Base-by-base conservation (phyloP, 2,329 filamentous ascomycete genomes). In the Penicillium sp. region DNA sequence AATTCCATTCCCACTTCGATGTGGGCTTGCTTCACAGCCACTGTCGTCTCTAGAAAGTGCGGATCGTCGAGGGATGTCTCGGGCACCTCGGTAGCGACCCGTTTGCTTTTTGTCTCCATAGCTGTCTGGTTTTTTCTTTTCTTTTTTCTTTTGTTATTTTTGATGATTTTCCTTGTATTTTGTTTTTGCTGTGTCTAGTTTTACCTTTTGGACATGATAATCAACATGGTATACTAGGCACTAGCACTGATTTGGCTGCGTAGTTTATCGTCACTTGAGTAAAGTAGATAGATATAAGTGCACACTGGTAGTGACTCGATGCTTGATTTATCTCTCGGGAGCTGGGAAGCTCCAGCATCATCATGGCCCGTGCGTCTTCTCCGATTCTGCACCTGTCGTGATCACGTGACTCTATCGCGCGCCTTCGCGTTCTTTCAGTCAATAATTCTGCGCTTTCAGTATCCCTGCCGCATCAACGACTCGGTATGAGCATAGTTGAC, bases 161-260 rank as follows among this genome's bases (percentile, higher is more conserved):
- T 58, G 50, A 59, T 56, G 46, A 54, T 56, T 61, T 58, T 55
- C 33, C 35, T 59, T 62, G 44, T 59, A 50, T 44, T 57, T 60
- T 60, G 27, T 53, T 60, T 61, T 72, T 62, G 62, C 64, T 67
- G 52, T 47, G 57, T 66, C 61, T 70, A 67, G 62, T 51, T 65
- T 49, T 59, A 58, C 60, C 66, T 59, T 61, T 74, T 74, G 67
- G 63, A 66, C 61, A 69, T 70, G 67, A 70, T 67, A 68, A 67
- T 66, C 61, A 69, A 69, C 60, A 69, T 68, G 67, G 65, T 69
- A 68, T 67, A 61, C 64, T 69, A 66, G 62, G 36, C 49, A 65
- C 57, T 14, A 54, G 41, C 41, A n/a, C n/a, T 44, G 33, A 33
- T 27, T 49, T 46, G 18, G 27, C 18, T 22, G 33, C 19, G 49